A percentile compares a stretch with the other conserved stretches of the same genome.
Evolutionary conservation across 768 basidiomycete genomes (phyloP).

Genomic region (Boletus coccyginus): DNA sequence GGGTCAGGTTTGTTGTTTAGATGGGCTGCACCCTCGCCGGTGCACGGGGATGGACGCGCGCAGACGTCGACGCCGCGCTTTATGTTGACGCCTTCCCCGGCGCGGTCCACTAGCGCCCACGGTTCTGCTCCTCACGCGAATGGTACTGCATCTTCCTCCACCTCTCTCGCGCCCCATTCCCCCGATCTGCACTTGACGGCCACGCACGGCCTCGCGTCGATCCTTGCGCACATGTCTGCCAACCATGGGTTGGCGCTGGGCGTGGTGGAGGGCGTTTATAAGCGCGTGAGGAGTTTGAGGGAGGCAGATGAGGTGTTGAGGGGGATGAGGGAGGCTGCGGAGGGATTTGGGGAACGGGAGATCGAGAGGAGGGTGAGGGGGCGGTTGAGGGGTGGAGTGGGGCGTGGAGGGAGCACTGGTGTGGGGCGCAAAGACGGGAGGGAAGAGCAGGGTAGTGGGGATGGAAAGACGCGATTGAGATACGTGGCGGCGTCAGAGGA

Average conservation of each 20-base stretch:
- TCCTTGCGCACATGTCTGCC: constrained; percentile 40
- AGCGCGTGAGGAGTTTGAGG: constrained; percentile 32
- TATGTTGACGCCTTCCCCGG: constrained; percentile 7
- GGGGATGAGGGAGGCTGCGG: constrained; percentile 38
- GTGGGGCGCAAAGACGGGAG: background rate
- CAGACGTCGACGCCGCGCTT: background rate
- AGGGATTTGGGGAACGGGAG: constrained; percentile 22
- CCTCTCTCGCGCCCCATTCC: constrained; percentile 1
- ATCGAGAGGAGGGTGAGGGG: constrained; percentile 3
- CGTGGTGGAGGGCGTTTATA: constrained; percentile 41
- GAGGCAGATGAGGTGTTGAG: constrained; percentile 38
- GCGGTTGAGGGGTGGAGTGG: too few species aligned
- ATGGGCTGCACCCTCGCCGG: background rate
- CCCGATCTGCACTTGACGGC: constrained; percentile 15
- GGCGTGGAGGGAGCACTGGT: background rate
- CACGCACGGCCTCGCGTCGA: constrained; percentile 29
- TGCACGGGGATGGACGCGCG: background rate
- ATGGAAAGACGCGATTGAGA: background rate
- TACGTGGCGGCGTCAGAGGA: constrained; percentile 13
- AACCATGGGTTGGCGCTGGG: constrained; percentile 44
- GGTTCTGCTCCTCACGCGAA: background rate
- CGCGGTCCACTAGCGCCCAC: background rate
- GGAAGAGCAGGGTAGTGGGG: background rate
- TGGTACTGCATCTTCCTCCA: background rate
- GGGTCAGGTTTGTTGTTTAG: background rate